A percentile compares a stretch with the other conserved stretches of the same genome.
These are phyloP conservation scores for Penicillium crystallinum DNA, from an alignment of 495 filamentous ascomycete species.

Conservation along the genomic window DNA sequence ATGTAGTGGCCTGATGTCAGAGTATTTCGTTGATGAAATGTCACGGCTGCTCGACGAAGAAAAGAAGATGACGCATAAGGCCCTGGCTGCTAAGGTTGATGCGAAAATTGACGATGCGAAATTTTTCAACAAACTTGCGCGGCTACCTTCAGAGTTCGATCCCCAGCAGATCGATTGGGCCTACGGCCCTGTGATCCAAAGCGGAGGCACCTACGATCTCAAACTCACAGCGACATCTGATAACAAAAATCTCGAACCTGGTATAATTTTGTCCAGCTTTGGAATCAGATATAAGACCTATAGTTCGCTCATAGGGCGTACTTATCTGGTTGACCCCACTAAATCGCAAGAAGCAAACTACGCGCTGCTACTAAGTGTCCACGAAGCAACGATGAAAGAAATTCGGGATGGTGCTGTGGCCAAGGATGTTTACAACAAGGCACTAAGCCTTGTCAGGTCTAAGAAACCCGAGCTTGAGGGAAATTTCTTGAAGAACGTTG, in stretches of 20 bases:
- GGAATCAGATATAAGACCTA: conserved; percentile 94
- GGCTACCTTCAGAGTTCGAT: conserved; percentile 83
- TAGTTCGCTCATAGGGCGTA: conserved; percentile 80
- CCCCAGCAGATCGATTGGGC: conserved; percentile 90
- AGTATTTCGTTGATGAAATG: conserved; percentile 97
- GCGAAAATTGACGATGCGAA: conserved; percentile 86
- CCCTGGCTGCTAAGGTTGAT: conserved; percentile 76
- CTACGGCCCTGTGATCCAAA: conserved; percentile 86
- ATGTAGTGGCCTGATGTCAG: conserved; percentile 84
- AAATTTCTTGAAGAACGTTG: conserved; percentile 86
- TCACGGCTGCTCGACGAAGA: conserved; percentile 89
- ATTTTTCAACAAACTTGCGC: conserved; percentile 81
- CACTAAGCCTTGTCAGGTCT: conserved; percentile 64
- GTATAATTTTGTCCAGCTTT: conserved; percentile 86
- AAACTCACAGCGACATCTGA: conserved; percentile 70
- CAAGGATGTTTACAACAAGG: conserved; percentile 91
- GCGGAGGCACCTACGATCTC: conserved; percentile 90
- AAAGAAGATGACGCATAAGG: conserved; percentile 90
- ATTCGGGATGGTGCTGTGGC: conserved; percentile 80
- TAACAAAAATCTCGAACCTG: conserved; percentile 80
- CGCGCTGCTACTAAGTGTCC: conserved; percentile 79
- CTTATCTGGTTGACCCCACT: conserved; percentile 94
- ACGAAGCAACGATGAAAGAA: conserved; percentile 81
- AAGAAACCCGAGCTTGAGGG: conserved; percentile 94
- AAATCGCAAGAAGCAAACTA: conserved; percentile 92